A percentile compares a stretch with the other conserved stretches of the same genome.
phyloP scores from a whole-genome alignment of 2,329 filamentous ascomycete genomes.

The Trichoderma breve region DNA sequence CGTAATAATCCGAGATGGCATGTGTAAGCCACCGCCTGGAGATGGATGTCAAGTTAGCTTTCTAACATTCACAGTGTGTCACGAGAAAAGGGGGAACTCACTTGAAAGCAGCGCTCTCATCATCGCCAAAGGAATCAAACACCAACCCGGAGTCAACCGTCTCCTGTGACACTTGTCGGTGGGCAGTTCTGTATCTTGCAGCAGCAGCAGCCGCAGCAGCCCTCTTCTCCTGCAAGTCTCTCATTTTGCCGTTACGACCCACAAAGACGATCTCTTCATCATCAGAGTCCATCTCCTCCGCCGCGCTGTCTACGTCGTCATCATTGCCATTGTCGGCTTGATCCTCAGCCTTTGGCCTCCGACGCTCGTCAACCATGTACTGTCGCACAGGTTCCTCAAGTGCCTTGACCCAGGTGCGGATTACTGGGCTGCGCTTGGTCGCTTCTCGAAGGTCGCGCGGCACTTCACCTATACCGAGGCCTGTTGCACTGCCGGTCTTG shows the following conservation, averaged over 20 bases:
- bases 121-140: slow-evolving; percentile 75
- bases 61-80: neutral
- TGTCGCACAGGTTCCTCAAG: slow-evolving; percentile 80
- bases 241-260: slow-evolving; percentile 64
- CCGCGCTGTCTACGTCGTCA: slow-evolving; percentile 30
- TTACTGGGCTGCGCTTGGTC: slow-evolving; percentile 75
- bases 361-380: slow-evolving; percentile 61
- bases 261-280: slow-evolving; percentile 94
- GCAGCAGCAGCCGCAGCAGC: slow-evolving; percentile 36
- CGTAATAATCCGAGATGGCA: slow-evolving; percentile 89
- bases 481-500: slow-evolving; percentile 41
- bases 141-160: slow-evolving; percentile 65
- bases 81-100: slow-evolving; percentile 43
- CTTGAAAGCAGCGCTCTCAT: slow-evolving; percentile 78
- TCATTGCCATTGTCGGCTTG: neutral
- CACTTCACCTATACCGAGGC: slow-evolving; percentile 55
- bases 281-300: slow-evolving; percentile 45
- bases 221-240: slow-evolving; percentile 38
- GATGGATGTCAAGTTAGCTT: neutral
- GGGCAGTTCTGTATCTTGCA: slow-evolving; percentile 47
- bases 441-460: slow-evolving; percentile 77
- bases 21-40: slow-evolving; percentile 85
- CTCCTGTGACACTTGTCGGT: slow-evolving; percentile 55
- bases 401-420: slow-evolving; percentile 75
- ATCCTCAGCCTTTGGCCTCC: slow-evolving; percentile 5